Evolutionary conservation across 2,329 filamentous ascomycete species (phyloP).

Genomic region (Calonectria leucothoes): DNA sequence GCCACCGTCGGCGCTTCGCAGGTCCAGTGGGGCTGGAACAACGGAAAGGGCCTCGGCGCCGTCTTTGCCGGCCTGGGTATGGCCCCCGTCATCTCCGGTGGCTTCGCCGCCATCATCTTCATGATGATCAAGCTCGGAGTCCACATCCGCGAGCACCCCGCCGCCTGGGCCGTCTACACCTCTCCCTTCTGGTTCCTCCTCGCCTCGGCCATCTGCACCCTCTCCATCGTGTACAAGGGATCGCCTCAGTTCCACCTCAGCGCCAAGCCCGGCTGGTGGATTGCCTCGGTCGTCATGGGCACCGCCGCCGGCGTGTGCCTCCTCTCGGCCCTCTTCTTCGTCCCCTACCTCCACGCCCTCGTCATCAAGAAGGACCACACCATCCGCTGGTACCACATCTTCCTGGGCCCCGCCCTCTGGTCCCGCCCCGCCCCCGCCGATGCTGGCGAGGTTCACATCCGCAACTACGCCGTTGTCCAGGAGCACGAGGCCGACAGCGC

Average conservation of each 20-base stretch:
- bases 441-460: not conserved
- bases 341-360: slow-evolving; percentile 74
- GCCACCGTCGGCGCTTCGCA: slow-evolving; percentile 70
- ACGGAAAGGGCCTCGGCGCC: slow-evolving; percentile 74
- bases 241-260: slow-evolving; percentile 61
- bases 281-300: not conserved
- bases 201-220: slow-evolving; percentile 77
- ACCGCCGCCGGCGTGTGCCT: not conserved
- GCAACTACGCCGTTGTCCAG: not conserved
- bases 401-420: slow-evolving; percentile 74
- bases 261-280: slow-evolving; percentile 65
- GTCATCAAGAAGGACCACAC: slow-evolving; percentile 76
- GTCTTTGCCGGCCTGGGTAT: slow-evolving; percentile 78
- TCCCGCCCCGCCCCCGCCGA: slow-evolving; percentile 63
- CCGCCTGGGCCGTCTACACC: slow-evolving; percentile 78
- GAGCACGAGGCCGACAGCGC: not conserved
- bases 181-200: slow-evolving; percentile 84
- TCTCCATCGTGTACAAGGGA: slow-evolving; percentile 85
- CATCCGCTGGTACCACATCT: slow-evolving; percentile 71
- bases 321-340: slow-evolving; percentile 75
- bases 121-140: slow-evolving; percentile 72
- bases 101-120: slow-evolving; percentile 77
- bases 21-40: slow-evolving; percentile 77
- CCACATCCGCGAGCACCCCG: slow-evolving; percentile 76
- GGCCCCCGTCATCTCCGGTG: slow-evolving; percentile 74